phyloP scores from a whole-genome alignment of 331 rosid genomes.

The Pyrus hybrid region DNA sequence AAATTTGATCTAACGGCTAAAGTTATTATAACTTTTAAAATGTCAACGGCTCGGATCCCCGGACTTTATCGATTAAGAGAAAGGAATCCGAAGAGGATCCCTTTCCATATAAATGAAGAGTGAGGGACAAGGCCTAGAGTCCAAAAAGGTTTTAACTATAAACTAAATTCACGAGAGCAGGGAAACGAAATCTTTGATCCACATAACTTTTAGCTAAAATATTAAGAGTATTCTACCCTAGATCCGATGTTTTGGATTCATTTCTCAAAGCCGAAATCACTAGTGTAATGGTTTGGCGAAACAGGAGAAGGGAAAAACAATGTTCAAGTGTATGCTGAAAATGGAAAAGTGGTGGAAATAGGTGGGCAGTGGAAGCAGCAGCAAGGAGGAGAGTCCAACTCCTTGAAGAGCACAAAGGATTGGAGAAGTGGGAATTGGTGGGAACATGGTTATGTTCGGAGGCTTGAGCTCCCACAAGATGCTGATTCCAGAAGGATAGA shows the following conservation, averaged over 20 bases:
- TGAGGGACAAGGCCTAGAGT: not conserved
- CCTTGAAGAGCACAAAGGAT: constrained; percentile 28
- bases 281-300: constrained; percentile 15
- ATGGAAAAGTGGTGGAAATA: constrained; percentile 70
- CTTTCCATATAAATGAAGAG: not conserved
- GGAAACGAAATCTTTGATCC: constrained; percentile 17
- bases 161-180: constrained; percentile 3
- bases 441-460: too few relatives aligned
- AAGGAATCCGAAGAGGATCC: too few relatives aligned
- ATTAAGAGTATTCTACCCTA: too few relatives aligned
- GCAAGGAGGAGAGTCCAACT: constrained; percentile 24
- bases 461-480: too few relatives aligned
- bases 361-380: constrained; percentile 77
- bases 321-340: constrained; percentile 56
- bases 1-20: too few relatives aligned
- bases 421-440: constrained; percentile 92
- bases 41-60: too few relatives aligned
- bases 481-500: too few relatives aligned
- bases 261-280: not conserved
- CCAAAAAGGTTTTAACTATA: not conserved
- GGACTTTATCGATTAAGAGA: too few relatives aligned
- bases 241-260: too few relatives aligned
- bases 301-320: constrained; percentile 63
- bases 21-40: too few relatives aligned
- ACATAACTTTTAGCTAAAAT: too few relatives aligned